These are phyloP conservation scores for Botryotinia convoluta DNA, from an alignment of 2,329 filamentous ascomycete genomes.

Conservation along the genomic window DNA sequence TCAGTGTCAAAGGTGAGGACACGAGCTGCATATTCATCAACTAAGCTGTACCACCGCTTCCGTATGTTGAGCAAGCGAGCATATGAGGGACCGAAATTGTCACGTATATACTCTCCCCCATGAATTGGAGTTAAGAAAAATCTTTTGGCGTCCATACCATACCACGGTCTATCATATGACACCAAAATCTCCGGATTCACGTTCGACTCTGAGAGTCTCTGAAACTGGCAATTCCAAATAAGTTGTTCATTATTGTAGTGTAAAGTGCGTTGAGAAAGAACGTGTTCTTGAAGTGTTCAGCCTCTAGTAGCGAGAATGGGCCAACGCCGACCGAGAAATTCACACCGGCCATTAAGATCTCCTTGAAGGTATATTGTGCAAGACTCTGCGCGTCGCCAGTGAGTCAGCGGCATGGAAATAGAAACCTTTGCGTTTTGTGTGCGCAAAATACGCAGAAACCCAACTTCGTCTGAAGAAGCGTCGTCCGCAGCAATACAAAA, in stretches of 20 bases:
- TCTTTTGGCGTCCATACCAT: background rate
- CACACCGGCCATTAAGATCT: background rate
- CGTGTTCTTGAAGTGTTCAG: background rate
- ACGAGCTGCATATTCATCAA: background rate
- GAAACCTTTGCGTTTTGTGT: background rate
- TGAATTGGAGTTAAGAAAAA: background rate
- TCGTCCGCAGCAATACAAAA: background rate
- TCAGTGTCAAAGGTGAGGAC: background rate
- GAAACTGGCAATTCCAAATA: background rate
- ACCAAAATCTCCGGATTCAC: background rate
- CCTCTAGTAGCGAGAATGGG: background rate
- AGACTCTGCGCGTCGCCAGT: background rate
- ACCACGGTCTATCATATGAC: background rate
- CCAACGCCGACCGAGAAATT: accelerated
- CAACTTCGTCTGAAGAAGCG: background rate
- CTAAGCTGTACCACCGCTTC: background rate
- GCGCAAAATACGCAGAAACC: background rate
- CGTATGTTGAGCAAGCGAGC: background rate
- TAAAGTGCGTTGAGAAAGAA: background rate
- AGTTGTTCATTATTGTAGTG: background rate
- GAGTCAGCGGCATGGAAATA: background rate
- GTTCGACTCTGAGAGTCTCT: background rate
- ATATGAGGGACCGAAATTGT: background rate
- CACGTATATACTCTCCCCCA: background rate
- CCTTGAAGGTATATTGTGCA: background rate